Base-by-base conservation (phyloP, 768 basidiomycete species). In the Leccinellum luteum region DNA sequence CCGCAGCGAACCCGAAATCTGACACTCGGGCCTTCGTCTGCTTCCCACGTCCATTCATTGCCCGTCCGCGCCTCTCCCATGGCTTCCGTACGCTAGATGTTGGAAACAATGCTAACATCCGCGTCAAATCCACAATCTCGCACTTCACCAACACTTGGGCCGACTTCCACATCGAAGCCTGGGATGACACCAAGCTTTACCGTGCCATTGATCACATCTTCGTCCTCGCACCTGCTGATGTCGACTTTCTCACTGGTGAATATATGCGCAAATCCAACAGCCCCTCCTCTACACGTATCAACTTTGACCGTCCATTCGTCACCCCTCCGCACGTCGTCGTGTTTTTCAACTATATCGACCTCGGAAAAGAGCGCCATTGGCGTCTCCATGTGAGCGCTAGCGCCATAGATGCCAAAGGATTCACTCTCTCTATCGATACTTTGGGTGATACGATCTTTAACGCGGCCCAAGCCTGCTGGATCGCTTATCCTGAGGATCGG, bases 401-500 rank as follows among this genome's bases (percentile, higher is more conserved):
- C 4, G 34, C 55, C 17, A 52, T 66, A 15, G 57, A 66, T 3
- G 48, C 6, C 8, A 52, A 15, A 1, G 65, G 65, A 17, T 66
- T 60, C 48, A 66, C 55, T 14, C 62, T 64, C 23, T 45, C 51
- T 6, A 58, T 61, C 15, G 59, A 49, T 12, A 64, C 59, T 1
- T 59, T 55, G 62, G 52, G 25, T 3, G 51, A 61, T 19, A 66
- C 61, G 0, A 2, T 55, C 38, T 45, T 66, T 6, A 6, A 54
- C 12, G 6, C 4, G 2, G 61, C 44, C 1, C 15, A 25, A 13
- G 62, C 57, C 6, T 52, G 59, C 12, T 64, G 65, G 65, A 54
- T 66, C n/a, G 65, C 65, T 12, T 61, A 64, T 44, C 65, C 65
- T 23, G 56, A 58, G 17, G 65, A 66, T 28, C 62, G 65, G 28